phyloP scores from a whole-genome alignment of 257 asterid species.

The Rehmannia glutinosa region DNA sequence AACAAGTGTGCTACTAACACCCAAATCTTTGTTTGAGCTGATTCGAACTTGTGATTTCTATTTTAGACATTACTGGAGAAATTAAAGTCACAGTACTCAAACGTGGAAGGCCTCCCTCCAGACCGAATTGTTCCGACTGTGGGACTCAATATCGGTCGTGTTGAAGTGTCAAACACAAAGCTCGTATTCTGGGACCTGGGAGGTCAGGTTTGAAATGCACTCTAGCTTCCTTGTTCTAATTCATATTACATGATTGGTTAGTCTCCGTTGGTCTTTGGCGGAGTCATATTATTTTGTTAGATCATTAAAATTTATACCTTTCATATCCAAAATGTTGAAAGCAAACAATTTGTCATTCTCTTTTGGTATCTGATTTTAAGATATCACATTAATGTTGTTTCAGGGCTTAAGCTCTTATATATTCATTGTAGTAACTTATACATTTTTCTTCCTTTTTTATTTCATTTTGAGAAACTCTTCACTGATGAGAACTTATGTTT shows the following conservation, averaged over 20 bases:
- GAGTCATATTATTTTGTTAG: neutral
- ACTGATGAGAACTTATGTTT: slow-evolving; percentile 23
- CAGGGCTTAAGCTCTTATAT: neutral
- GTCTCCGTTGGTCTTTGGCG: neutral
- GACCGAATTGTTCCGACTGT: slow-evolving; percentile 95
- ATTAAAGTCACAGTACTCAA: slow-evolving; percentile 77
- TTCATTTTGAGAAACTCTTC: neutral
- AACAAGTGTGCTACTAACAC: neutral
- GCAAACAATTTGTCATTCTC: too few species aligned
- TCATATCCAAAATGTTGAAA: too few species aligned
- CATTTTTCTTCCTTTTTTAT: neutral
- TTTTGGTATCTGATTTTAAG: neutral
- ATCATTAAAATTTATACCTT: neutral
- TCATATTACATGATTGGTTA: neutral
- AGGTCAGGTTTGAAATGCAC: slow-evolving; percentile 73
- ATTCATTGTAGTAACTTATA: neutral
- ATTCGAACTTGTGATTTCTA: slow-evolving; percentile 14
- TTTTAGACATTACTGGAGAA: slow-evolving; percentile 84
- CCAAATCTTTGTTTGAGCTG: slow-evolving; percentile 10
- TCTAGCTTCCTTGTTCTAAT: slow-evolving; percentile 18
- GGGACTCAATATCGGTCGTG: slow-evolving; percentile 89
- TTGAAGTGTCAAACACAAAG: slow-evolving; percentile 68
- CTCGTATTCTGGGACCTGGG: slow-evolving; percentile 98
- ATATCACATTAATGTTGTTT: neutral
- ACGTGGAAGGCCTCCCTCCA: slow-evolving; percentile 83